Evolutionary conservation across 345 rosid genomes (phyloP), one percentile per base, ranked within the genome.

Genomic region (Salix suchowensis): DNA sequence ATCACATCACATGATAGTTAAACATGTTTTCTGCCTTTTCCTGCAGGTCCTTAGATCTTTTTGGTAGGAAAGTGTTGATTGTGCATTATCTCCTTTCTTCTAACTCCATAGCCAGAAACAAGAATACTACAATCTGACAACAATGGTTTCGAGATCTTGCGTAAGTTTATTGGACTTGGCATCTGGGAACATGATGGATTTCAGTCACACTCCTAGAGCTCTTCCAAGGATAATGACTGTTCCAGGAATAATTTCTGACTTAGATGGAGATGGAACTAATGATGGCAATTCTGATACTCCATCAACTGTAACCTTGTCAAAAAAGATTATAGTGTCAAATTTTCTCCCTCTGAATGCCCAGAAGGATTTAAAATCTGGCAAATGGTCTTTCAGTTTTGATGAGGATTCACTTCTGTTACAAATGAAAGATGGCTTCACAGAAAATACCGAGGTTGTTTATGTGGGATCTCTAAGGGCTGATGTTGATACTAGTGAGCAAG

Each of bases 131-230:
- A 37, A 68, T 11, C 50, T 46, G 36, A 44, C 52, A 78, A 70
- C 37, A 67, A 91, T 90, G 92, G 74, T 90, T 82, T 89, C 94
- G 26, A 88, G 88, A 78, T 92, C 94, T 74, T 88, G 85, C 81
- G 84, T 83, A 76, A 89, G 81, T 85, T 84, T 92, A 52, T 77
- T 89, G 44, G 91, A 90, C 67, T 86, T 90, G 75, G 90, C 90
- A 39, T 88, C 90, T 42, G 87, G 90, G 70, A 83, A 90, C 78
- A 78, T 84, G 76, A n/a, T 88, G 75, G 84, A 85, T 80, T 76
- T 89, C 74, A 90, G 89, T 66, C 92, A 58, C 72, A 82, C 89
- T 32, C 88, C 88, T 2, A 81, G 85, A 73, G 67, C 84, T 40
- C 87, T 92, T 81, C 92, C 89, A 0, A 72, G 87, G 72, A 85